phyloP scores from a whole-genome alignment of 2,329 filamentous ascomycete species.

The Fusarium sambucinum region DNA sequence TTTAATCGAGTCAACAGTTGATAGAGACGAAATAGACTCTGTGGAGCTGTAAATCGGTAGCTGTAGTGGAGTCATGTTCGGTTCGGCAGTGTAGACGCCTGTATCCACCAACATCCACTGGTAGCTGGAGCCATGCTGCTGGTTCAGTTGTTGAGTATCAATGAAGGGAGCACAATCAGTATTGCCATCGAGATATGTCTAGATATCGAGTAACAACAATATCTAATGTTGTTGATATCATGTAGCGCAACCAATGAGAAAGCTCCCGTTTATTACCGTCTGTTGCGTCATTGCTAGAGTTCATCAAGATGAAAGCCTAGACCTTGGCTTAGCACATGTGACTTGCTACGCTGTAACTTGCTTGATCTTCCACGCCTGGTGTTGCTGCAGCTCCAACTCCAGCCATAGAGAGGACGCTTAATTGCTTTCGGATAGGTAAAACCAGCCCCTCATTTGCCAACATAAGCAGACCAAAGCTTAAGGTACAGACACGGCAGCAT shows the following conservation, averaged over 20 bases:
- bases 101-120: slow-evolving; percentile 38
- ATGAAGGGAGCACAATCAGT: background rate
- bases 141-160: slow-evolving; percentile 5
- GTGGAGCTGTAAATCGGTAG: background rate
- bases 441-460: slow-evolving; percentile 31
- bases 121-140: slow-evolving; percentile 39
- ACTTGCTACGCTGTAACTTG: background rate
- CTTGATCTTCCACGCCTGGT: slow-evolving; percentile 32
- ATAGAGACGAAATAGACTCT: slow-evolving; percentile 2
- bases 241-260: slow-evolving; percentile 8
- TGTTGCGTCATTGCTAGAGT: slow-evolving; percentile 25
- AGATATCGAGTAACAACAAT: background rate
- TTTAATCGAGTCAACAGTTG: background rate
- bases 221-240: background rate
- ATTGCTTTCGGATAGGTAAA: slow-evolving; percentile 26
- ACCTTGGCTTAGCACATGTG: slow-evolving; percentile 3
- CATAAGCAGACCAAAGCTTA: slow-evolving; percentile 20
- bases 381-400: slow-evolving; percentile 21
- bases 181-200: background rate
- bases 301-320: slow-evolving; percentile 8
- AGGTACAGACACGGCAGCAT: slow-evolving; percentile 1
- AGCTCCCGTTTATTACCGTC: slow-evolving; percentile 22
- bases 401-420: slow-evolving; percentile 17
- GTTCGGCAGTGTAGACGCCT: slow-evolving; percentile 25
- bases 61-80: slow-evolving; percentile 11